These are phyloP conservation scores for Yamadazyma blattariae DNA, from an alignment of 1,139 yeast genomes.

Conservation along the genomic window DNA sequence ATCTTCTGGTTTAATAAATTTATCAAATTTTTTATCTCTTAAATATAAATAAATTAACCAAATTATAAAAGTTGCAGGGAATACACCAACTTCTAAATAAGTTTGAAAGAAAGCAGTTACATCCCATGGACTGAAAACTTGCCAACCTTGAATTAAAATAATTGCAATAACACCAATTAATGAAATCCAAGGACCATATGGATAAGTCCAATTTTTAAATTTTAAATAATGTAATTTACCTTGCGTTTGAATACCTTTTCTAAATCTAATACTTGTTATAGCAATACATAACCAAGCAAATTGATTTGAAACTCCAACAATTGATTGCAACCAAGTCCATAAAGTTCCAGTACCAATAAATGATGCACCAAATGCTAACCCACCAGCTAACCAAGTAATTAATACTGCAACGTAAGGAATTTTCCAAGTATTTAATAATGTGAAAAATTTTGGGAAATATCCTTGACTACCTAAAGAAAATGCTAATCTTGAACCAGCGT, in stretches of 20 bases:
- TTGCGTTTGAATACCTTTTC: conserved; percentile 36
- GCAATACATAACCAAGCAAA: conserved; percentile 44
- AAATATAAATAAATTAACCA: conserved; percentile 42
- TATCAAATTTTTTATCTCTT: conserved; percentile 23
- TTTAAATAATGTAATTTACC: conserved; percentile 34
- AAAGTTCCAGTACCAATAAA: conserved; percentile 43
- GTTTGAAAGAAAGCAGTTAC: conserved; percentile 32
- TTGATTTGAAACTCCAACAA: conserved; percentile 44
- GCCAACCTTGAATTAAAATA: conserved; percentile 46
- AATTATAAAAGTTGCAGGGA: conserved; percentile 31
- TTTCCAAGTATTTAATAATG: conserved; percentile 31
- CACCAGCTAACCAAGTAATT: conserved; percentile 41
- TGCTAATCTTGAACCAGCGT: conserved; percentile 43
- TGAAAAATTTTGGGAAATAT: conserved; percentile 35
- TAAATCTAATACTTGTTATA: conserved; percentile 36
- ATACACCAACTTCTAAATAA: conserved; percentile 37
- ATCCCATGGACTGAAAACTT: conserved; percentile 51
- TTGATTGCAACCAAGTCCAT: conserved; percentile 45
- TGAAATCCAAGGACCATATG: conserved; percentile 41
- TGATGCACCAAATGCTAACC: conserved; percentile 42
- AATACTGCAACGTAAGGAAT: conserved; percentile 41
- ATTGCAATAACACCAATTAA: conserved; percentile 33
- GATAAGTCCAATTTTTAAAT: conserved; percentile 41
- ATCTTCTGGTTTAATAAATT: conserved; percentile 44
- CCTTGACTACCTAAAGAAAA: conserved; percentile 41